Evolutionary conservation across 805 yeast species (phyloP), one percentile per base, ranked within the genome.

Genomic region (Ogataea angusta): DNA sequence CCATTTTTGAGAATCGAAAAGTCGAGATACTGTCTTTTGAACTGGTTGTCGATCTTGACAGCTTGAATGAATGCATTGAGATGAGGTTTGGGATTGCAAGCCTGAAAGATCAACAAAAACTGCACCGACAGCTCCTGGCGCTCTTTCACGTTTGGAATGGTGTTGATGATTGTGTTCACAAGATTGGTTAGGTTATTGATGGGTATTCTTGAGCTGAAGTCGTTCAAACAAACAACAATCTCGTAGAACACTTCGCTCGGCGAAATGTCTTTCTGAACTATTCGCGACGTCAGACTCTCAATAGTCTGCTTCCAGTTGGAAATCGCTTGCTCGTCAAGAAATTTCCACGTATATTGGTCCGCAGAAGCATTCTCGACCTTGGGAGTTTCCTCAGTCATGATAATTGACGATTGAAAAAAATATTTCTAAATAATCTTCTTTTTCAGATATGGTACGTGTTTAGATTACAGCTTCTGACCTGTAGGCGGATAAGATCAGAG

Each of bases 401-500:
- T 29, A n/a, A 17, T 21, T 12, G 26, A 15, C 5, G 10, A 27
- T 14, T 17, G 14, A 22, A 26, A 39, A 34, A 29, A 19, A 27
- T 21, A 13, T 21, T 23, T 16, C 6, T 12, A 16, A 27, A 34
- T 34, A 34, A 27, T 26, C 14, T 17, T 22, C 6, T 32, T 33
- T 17, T 19, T 18, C 7, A 25, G 18, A 25, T 18, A 40, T 40
- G 43, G 39, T 42, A 35, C 34, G 37, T 31, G 38, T 14, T 12
- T 33, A 10, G 27, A 16, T 31, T 10, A 5, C 14, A 4, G 9
- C 7, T 7, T 27, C 42, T 38, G 33, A 37, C 36, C 4, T 4
- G 30, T 36, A 75, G 88, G 81, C 87, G 5, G 89, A 83, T 50
- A 78, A 76, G 60, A 67, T 77, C 16, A 67, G 83, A 47, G 85